Evolutionary conservation across 1,139 yeast species (phyloP).

Genomic region (Lodderomyces margitis): DNA sequence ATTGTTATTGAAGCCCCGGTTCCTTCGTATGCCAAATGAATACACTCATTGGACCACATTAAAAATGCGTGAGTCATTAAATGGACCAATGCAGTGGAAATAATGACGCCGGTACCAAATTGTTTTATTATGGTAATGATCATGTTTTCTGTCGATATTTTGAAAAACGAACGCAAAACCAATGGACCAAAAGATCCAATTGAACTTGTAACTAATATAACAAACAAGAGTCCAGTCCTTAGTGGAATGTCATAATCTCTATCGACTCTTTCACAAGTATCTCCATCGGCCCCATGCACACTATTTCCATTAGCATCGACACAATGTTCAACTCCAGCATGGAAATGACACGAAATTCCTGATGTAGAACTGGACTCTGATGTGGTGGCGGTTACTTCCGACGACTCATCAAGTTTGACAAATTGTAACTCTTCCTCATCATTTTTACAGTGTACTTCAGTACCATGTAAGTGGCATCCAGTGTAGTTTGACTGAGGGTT

Average conservation of each 20-base stretch:
- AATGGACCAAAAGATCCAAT: slow-evolving; percentile 35
- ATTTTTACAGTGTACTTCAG: slow-evolving; percentile 23
- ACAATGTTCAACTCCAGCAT: slow-evolving; percentile 43
- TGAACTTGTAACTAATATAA: slow-evolving; percentile 29
- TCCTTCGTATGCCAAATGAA: slow-evolving; percentile 25
- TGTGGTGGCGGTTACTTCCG: slow-evolving; percentile 6
- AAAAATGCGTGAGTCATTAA: slow-evolving; percentile 30
- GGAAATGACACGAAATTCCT: slow-evolving; percentile 33
- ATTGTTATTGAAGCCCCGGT: slow-evolving; percentile 33
- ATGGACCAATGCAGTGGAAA: slow-evolving; percentile 36
- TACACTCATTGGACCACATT: slow-evolving; percentile 28
- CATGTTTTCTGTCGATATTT: slow-evolving; percentile 24
- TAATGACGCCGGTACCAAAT: slow-evolving; percentile 36
- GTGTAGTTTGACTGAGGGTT: slow-evolving; percentile 24
- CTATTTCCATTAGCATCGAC: slow-evolving; percentile 17
- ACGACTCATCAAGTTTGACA: slow-evolving; percentile 10
- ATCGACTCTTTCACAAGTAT: slow-evolving; percentile 20
- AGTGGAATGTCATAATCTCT: slow-evolving; percentile 26
- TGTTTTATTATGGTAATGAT: slow-evolving; percentile 28
- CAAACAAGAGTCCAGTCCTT: slow-evolving; percentile 33
- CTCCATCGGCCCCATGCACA: slow-evolving; percentile 13
- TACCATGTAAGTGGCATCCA: slow-evolving; percentile 30
- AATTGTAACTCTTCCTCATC: slow-evolving; percentile 25
- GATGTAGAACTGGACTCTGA: slow-evolving; percentile 2
- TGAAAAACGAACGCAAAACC: slow-evolving; percentile 21